phyloP scores from a whole-genome alignment of 345 rosid species.

The Odontarrhena argentea region DNA sequence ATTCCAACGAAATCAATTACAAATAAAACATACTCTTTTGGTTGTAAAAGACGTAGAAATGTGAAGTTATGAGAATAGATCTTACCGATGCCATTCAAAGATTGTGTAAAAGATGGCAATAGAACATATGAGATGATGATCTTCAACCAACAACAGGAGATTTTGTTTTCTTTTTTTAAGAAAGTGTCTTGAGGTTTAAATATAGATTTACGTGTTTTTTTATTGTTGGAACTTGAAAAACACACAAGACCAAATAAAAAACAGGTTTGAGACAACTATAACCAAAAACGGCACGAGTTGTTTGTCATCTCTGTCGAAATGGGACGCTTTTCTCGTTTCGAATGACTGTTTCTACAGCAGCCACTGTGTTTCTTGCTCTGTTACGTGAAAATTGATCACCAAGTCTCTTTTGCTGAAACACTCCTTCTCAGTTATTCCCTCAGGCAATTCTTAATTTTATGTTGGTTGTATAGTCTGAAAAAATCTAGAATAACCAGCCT shows the following conservation, averaged over 20 bases:
- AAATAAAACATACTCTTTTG: too few species aligned
- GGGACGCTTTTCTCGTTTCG: conserved; percentile 16
- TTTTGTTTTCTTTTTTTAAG: neutral
- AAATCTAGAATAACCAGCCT: too few species aligned
- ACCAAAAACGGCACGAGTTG: conserved; percentile 6
- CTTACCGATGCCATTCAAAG: conserved; percentile 45
- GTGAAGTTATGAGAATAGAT: conserved; percentile 9
- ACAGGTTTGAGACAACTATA: neutral
- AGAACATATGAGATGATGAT: conserved; percentile 27
- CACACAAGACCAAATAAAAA: neutral
- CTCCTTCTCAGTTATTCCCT: too few species aligned
- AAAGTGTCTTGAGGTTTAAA: conserved; percentile 29
- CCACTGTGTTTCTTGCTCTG: too few species aligned
- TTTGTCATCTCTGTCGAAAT: neutral
- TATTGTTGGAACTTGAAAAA: conserved; percentile 18
- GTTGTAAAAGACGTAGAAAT: too few species aligned
- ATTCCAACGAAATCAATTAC: too few species aligned
- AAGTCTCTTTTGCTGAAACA: too few species aligned
- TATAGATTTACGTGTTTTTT: conserved; percentile 33
- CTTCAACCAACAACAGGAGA: conserved; percentile 8
- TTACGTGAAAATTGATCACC: too few species aligned
- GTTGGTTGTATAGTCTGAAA: too few species aligned
- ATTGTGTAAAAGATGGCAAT: conserved; percentile 1
- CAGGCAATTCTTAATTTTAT: too few species aligned
- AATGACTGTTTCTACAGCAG: neutral